Conservation (phyloP, 2,329 filamentous ascomycete species). For the Penicillium sp. region DNA sequence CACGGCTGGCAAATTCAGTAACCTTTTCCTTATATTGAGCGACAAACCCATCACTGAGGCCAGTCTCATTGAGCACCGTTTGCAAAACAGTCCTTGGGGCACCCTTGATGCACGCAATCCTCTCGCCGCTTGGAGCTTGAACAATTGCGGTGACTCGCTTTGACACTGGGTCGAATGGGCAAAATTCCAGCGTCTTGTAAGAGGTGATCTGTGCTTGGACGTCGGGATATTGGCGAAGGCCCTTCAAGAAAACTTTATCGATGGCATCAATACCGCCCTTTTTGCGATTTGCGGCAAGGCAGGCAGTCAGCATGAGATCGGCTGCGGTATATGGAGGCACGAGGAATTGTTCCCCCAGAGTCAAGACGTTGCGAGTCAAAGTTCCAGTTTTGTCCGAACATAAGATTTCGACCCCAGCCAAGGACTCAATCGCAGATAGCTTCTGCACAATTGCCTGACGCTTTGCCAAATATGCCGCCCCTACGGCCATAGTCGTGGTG, state of each 20-base stretch:
- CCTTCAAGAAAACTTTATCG: slow-evolving; percentile 91
- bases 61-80: slow-evolving; percentile 81
- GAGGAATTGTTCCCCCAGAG: slow-evolving; percentile 80
- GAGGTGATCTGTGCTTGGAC: slow-evolving; percentile 79
- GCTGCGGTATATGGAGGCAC: slow-evolving; percentile 80
- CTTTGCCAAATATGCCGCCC: slow-evolving; percentile 86
- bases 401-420: slow-evolving; percentile 89
- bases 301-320: slow-evolving; percentile 90
- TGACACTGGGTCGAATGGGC: slow-evolving; percentile 88
- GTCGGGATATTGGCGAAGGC: slow-evolving; percentile 76
- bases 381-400: slow-evolving; percentile 96
- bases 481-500: slow-evolving; percentile 93
- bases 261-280: slow-evolving; percentile 96
- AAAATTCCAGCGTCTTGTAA: slow-evolving; percentile 83
- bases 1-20: slow-evolving; percentile 86
- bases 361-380: slow-evolving; percentile 91
- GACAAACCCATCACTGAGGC: slow-evolving; percentile 72
- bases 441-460: slow-evolving; percentile 94
- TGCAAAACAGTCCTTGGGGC: slow-evolving; percentile 84
- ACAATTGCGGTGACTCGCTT: slow-evolving; percentile 89
- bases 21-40: slow-evolving; percentile 90
- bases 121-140: slow-evolving; percentile 78
- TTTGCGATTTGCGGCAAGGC: slow-evolving; percentile 86
- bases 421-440: slow-evolving; percentile 86
- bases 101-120: slow-evolving; percentile 87